Conservation (phyloP, 345 rosid species). For the Eucalyptus pumila region DNA sequence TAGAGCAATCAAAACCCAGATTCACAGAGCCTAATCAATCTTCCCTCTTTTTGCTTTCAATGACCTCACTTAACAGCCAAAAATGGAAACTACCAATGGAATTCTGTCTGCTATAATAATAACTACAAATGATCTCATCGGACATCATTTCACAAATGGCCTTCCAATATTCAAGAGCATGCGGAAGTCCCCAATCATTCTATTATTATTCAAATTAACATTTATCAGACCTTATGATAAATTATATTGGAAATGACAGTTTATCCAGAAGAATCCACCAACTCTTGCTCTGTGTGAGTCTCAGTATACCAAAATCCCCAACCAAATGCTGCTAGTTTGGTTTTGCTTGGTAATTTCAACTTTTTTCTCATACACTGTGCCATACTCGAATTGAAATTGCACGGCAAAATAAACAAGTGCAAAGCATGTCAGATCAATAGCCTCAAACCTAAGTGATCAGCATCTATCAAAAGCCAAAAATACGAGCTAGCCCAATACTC, state of each 20-base stretch:
- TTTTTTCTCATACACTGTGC: not conserved
- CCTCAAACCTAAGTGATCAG: not conserved
- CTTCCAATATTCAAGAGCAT: not conserved
- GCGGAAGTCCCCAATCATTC: not conserved
- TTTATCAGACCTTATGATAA: not conserved
- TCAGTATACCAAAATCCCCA: not conserved
- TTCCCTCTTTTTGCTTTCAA: not conserved
- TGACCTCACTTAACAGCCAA: not conserved
- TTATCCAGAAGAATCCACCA: not conserved
- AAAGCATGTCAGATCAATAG: not conserved
- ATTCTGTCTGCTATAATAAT: not conserved
- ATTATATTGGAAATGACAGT: not conserved
- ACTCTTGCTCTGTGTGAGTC: not conserved
- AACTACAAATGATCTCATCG: not conserved
- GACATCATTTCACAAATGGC: not conserved
- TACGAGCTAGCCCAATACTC: not conserved
- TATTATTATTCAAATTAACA: not conserved
- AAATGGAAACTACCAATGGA: not conserved
- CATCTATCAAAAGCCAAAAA: not conserved
- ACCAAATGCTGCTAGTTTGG: not conserved
- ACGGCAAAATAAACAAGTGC: not conserved
- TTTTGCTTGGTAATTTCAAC: not conserved
- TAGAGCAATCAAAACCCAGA: not conserved
- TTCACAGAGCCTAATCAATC: not conserved
- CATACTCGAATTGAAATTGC: not conserved